phyloP scores from a whole-genome alignment of 169 alveolate species.

The Fabrea salina region DNA sequence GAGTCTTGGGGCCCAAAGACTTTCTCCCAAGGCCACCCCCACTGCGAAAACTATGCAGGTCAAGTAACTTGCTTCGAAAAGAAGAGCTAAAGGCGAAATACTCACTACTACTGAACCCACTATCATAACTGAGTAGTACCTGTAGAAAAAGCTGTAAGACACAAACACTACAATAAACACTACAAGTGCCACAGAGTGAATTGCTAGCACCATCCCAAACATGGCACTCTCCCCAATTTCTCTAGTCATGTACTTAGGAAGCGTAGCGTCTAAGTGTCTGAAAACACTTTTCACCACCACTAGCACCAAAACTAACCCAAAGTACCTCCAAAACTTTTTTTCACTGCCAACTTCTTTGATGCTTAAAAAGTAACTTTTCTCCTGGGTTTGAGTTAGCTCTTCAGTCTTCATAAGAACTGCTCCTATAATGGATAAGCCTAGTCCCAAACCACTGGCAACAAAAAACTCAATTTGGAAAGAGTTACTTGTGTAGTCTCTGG shows the following conservation, averaged over 20 bases:
- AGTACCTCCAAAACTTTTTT: slow-evolving; percentile 23
- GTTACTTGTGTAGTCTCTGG: too few relatives aligned
- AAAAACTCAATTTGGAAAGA: too few relatives aligned
- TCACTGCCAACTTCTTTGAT: slow-evolving; percentile 3
- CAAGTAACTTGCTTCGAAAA: neutral
- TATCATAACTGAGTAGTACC: neutral
- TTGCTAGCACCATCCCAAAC: neutral
- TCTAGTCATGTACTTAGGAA: slow-evolving; percentile 18
- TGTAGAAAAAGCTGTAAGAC: neutral
- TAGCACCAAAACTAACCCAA: neutral
- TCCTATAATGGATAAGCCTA: too few relatives aligned
- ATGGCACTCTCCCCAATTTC: slow-evolving; percentile 1
- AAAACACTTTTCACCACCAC: neutral
- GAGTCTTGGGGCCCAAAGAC: slow-evolving; percentile 4
- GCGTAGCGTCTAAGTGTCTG: neutral
- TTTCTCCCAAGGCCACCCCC: neutral
- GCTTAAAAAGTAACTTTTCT: too few relatives aligned
- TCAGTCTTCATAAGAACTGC: too few relatives aligned
- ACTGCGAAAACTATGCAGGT: neutral
- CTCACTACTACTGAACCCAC: neutral
- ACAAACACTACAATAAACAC: neutral
- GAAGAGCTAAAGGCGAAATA: neutral
- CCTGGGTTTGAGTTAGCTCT: too few relatives aligned
- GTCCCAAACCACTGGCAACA: too few relatives aligned
- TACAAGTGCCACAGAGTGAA: neutral